Evolutionary conservation across 768 basidiomycete species (phyloP).

Genomic region (Termitomyces sp.): DNA sequence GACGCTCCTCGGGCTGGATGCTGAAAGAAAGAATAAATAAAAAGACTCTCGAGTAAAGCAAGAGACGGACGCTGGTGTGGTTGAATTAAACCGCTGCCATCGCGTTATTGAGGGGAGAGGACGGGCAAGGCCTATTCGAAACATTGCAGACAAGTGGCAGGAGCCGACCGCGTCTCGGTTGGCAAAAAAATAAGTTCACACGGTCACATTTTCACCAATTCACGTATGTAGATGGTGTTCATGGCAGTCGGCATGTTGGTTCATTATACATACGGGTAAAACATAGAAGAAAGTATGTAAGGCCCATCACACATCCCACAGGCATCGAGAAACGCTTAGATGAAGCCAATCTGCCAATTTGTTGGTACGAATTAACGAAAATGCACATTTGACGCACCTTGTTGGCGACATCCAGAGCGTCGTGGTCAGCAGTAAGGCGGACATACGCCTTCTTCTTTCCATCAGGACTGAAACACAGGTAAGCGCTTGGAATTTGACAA

Average conservation of each 20-base stretch:
- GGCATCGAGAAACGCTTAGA: conserved; percentile 42
- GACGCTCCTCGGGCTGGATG: background rate
- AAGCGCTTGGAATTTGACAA: background rate
- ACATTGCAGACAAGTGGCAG: conserved; percentile 7
- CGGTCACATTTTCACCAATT: no score
- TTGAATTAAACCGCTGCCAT: conserved; percentile 10
- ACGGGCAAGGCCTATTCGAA: conserved; percentile 15
- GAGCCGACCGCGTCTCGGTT: conserved; percentile 3
- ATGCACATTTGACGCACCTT: conserved; percentile 53
- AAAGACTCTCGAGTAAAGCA: background rate
- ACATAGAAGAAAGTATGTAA: conserved; percentile 12
- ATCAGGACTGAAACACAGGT: conserved; percentile 63
- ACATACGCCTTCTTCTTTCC: conserved; percentile 99
- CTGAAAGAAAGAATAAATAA: background rate
- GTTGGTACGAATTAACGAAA: background rate
- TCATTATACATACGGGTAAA: conserved; percentile 15
- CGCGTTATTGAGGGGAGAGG: conserved; percentile 14
- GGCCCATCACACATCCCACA: conserved; percentile 9
- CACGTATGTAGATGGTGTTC: conserved; percentile 9
- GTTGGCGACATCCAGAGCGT: conserved; percentile 96
- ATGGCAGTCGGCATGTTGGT: conserved; percentile 13
- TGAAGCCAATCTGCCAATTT: conserved; percentile 79
- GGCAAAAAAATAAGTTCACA: conserved; percentile 13
- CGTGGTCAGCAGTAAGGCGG: conserved; percentile 90
- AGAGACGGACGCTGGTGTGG: conserved; percentile 3